Conservation (phyloP, 2,329 filamentous ascomycete species). For the Colletotrichum sp. region DNA sequence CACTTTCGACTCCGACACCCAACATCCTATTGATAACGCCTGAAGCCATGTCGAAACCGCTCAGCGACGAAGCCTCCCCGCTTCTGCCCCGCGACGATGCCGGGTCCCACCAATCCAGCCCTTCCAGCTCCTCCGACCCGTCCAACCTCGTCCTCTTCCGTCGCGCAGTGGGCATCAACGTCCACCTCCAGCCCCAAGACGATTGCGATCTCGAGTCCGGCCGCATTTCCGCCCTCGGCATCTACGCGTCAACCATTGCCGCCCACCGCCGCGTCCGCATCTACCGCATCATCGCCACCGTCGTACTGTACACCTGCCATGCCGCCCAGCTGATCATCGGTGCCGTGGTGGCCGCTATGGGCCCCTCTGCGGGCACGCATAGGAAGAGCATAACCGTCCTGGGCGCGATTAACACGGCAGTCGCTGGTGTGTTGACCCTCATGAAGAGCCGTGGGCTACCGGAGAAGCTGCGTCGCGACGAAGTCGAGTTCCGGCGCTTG, state of each 20-base stretch:
- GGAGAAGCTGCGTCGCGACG: conserved; percentile 50
- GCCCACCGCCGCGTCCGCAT: conserved; percentile 33
- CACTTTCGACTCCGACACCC: not conserved
- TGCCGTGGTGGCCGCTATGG: conserved; percentile 51
- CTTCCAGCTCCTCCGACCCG: conserved; percentile 28
- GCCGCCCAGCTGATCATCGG: conserved; percentile 52
- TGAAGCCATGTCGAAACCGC: conserved; percentile 1
- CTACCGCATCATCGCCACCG: conserved; percentile 39
- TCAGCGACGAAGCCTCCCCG: not conserved
- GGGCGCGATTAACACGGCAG: conserved; percentile 66
- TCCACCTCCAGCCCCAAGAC: conserved; percentile 23
- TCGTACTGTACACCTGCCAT: conserved; percentile 46
- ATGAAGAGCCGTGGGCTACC: conserved; percentile 57
- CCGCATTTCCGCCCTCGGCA: conserved; percentile 38
- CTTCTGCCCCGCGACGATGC: not conserved
- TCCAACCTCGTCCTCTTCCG: conserved; percentile 48
- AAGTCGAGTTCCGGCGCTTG: conserved; percentile 49
- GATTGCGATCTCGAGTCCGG: conserved; percentile 37
- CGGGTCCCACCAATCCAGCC: not conserved
- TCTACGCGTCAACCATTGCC: conserved; percentile 45
- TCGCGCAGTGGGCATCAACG: conserved; percentile 48
- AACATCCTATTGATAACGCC: not conserved
- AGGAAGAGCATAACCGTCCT: conserved; percentile 59
- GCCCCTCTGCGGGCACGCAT: conserved; percentile 51
- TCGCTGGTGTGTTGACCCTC: conserved; percentile 66